These are phyloP conservation scores for Paradendryphiella salina DNA, from an alignment of 2,329 filamentous ascomycete species.

Conservation along the genomic window DNA sequence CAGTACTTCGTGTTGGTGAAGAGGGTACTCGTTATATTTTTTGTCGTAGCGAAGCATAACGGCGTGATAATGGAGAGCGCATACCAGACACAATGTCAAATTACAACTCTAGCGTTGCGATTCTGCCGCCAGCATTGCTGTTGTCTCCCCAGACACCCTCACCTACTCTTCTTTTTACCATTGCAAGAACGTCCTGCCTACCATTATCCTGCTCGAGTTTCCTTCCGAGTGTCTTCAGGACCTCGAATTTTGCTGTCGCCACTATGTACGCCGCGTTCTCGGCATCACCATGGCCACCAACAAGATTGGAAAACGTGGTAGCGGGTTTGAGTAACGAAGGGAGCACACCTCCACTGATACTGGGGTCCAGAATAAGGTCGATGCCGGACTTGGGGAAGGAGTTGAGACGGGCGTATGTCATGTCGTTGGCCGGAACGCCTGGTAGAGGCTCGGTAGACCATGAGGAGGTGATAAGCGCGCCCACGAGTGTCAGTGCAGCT, in stretches of 20 bases:
- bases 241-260: constrained; percentile 61
- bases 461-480: constrained; percentile 57
- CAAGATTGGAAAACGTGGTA: constrained; percentile 61
- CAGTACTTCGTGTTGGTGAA: too few species aligned
- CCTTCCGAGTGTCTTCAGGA: constrained; percentile 55
- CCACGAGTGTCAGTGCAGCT: constrained; percentile 58
- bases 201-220: constrained; percentile 47
- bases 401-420: constrained; percentile 50
- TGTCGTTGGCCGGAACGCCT: constrained; percentile 53
- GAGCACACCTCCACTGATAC: constrained; percentile 55
- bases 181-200: constrained; percentile 48
- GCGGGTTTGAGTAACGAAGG: constrained; percentile 62
- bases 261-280: constrained; percentile 62
- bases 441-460: constrained; percentile 53
- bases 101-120: constrained; percentile 50
- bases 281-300: constrained; percentile 60
- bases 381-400: constrained; percentile 50
- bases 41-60: neutral
- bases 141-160: constrained; percentile 50
- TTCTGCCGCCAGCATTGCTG: constrained; percentile 49
- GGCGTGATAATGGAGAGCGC: neutral
- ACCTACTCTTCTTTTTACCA: constrained; percentile 48
- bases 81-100: neutral
- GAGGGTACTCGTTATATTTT: neutral
- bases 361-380: constrained; percentile 57